phyloP scores from a whole-genome alignment of 768 basidiomycete genomes.

The Amanita inopinata region DNA sequence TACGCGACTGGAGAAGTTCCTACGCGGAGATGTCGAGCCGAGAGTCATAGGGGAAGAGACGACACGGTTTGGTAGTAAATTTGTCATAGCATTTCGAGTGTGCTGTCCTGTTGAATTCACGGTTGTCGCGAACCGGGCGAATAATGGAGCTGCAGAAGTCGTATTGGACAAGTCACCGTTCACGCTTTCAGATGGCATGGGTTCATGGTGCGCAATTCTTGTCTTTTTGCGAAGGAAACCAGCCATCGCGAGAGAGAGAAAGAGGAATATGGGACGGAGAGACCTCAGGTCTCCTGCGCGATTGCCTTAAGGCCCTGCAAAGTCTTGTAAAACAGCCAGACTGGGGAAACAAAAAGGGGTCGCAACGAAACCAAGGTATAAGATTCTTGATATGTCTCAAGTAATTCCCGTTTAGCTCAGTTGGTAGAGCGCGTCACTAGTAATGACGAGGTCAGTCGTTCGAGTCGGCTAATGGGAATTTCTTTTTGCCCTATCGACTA shows the following conservation, averaged over 20 bases:
- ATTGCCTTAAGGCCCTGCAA: conserved; percentile 4
- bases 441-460: conserved; percentile 66
- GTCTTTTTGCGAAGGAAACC: conserved; percentile 47
- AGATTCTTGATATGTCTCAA: too few species aligned
- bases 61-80: too few species aligned
- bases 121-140: conserved; percentile 26
- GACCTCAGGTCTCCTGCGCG: background rate
- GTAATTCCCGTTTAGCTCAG: conserved; percentile 10
- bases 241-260: conserved; percentile 29
- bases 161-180: conserved; percentile 4
- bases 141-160: conserved; percentile 26
- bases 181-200: conserved; percentile 15
- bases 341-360: background rate
- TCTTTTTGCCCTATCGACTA: background rate
- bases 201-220: conserved; percentile 21
- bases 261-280: background rate
- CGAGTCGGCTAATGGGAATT: conserved; percentile 37
- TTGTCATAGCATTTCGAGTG: background rate
- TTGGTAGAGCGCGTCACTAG: conserved; percentile 58
- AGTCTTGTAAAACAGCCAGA: background rate
- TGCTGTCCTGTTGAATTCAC: conserved; percentile 1
- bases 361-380: too few species aligned
- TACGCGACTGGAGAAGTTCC: background rate
- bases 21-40: conserved; percentile 4
- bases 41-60: conserved; percentile 27